phyloP scores from a whole-genome alignment of 371 early-diverging fungal genomes.

The Mucor saturninus region DNA sequence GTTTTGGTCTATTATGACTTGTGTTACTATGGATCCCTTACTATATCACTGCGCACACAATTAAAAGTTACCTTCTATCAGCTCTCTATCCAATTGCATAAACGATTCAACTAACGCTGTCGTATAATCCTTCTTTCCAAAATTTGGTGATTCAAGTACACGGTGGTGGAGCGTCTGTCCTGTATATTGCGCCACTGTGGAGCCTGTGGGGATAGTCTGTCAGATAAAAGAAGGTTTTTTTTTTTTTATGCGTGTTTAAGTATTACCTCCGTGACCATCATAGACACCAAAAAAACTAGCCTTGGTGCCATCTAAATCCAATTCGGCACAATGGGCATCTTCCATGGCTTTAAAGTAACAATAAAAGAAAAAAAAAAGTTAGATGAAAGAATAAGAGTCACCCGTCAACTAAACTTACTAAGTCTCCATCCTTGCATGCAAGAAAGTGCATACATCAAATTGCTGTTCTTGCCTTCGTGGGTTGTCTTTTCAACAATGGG shows the following conservation, averaged over 20 bases:
- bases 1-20: constrained; percentile 60
- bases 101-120: constrained; percentile 85
- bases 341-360: constrained; percentile 81
- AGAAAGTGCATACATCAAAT: constrained; percentile 81
- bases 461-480: constrained; percentile 70
- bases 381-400: background rate
- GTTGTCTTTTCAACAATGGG: constrained; percentile 90
- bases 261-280: constrained; percentile 94
- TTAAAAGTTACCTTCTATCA: constrained; percentile 67
- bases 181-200: constrained; percentile 84
- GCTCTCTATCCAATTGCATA: constrained; percentile 77
- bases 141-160: constrained; percentile 70
- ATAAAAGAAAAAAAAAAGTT: background rate
- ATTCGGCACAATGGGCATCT: constrained; percentile 93
- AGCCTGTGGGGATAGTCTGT: constrained; percentile 48
- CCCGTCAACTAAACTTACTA: constrained; percentile 58
- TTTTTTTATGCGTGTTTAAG: background rate
- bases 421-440: constrained; percentile 99
- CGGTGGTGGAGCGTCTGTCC: constrained; percentile 80
- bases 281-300: constrained; percentile 92
- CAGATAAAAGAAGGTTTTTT: background rate
- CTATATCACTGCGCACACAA: background rate
- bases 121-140: constrained; percentile 67
- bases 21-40: background rate
- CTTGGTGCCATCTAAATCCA: constrained; percentile 65